These are phyloP conservation scores for Kuraishia piskuri DNA, from an alignment of 805 yeast genomes.

Conservation along the genomic window DNA sequence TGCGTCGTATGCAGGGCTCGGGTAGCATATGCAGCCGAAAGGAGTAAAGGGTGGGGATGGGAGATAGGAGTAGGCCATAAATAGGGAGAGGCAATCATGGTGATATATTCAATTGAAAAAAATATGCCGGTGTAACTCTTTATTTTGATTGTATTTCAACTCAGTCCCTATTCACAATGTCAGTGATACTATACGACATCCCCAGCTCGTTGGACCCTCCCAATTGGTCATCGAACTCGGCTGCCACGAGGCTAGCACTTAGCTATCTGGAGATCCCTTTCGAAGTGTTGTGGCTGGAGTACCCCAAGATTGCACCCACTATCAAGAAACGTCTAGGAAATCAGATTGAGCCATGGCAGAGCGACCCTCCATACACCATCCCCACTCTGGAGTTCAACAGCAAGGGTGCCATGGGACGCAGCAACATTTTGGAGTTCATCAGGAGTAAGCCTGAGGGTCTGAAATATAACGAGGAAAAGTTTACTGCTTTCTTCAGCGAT, in stretches of 20 bases:
- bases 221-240: neutral
- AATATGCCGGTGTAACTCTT: too few relatives aligned
- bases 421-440: neutral
- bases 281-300: neutral
- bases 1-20: too few relatives aligned
- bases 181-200: neutral
- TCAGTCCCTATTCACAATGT: neutral
- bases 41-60: too few relatives aligned
- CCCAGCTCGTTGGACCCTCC: neutral
- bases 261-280: neutral
- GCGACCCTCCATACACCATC: neutral
- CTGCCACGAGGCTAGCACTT: neutral
- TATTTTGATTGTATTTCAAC: too few relatives aligned
- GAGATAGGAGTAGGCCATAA: too few relatives aligned
- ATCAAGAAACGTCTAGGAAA: neutral
- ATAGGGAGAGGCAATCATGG: too few relatives aligned
- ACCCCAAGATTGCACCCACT: neutral
- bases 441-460: neutral
- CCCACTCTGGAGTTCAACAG: neutral
- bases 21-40: too few relatives aligned
- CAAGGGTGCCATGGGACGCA: neutral
- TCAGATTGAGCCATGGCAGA: neutral
- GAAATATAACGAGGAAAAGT: neutral
- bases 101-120: too few relatives aligned
- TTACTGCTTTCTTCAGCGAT: neutral